These are phyloP conservation scores for Gloeopeniophorella convolvens DNA, from an alignment of 768 basidiomycete species.

Conservation along the genomic window DNA sequence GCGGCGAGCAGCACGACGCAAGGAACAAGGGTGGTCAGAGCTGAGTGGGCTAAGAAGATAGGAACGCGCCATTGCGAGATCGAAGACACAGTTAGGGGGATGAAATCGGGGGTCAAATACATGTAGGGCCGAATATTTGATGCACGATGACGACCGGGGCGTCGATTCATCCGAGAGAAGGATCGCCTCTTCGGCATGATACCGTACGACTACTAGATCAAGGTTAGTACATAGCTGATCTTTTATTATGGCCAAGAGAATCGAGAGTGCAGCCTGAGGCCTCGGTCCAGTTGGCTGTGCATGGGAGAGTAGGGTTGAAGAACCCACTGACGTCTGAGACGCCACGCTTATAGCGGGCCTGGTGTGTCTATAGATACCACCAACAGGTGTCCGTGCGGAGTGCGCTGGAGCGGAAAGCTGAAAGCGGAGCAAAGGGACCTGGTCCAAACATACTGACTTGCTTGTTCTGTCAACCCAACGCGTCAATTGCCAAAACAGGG, in stretches of 20 bases:
- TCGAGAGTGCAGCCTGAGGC: too few species aligned
- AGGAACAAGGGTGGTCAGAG: constrained; percentile 13
- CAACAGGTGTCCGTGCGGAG: neutral
- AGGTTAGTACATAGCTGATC: too few species aligned
- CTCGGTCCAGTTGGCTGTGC: too few species aligned
- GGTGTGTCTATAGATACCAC: too few species aligned
- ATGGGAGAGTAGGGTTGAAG: too few species aligned
- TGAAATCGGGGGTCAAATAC: constrained; percentile 12
- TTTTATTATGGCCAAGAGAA: too few species aligned
- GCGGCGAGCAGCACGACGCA: neutral
- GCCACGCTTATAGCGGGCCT: too few species aligned
- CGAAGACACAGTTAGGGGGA: neutral
- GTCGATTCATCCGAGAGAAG: neutral
- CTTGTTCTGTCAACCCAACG: constrained; percentile 5
- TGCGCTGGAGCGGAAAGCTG: neutral
- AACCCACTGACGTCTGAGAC: too few species aligned
- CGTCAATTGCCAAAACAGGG: neutral
- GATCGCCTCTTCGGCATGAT: too few species aligned
- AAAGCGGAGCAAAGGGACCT: neutral
- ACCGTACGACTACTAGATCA: too few species aligned
- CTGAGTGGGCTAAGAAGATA: neutral
- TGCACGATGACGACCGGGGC: neutral
- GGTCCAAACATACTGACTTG: neutral
- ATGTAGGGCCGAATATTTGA: neutral
- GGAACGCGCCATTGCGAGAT: neutral